A percentile compares a stretch with the other conserved stretches of the same genome.
These are phyloP conservation scores for Fonsecaea monophora DNA, from an alignment of 2,329 filamentous ascomycete species.

Conservation along the genomic window DNA sequence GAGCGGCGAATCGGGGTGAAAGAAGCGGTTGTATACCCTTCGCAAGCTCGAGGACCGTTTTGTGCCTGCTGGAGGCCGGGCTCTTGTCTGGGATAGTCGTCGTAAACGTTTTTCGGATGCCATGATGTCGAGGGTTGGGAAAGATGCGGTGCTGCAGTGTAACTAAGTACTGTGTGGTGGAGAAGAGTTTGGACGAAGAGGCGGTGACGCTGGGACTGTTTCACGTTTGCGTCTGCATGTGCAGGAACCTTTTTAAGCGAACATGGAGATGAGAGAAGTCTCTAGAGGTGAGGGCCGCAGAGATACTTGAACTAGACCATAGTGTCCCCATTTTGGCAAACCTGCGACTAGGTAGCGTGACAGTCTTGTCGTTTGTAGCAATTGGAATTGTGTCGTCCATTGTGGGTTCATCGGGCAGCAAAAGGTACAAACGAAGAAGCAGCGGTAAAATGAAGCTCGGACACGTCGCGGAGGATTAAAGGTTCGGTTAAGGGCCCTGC, in stretches of 20 bases:
- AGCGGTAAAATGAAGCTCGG: slow-evolving; percentile 15
- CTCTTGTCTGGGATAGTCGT: slow-evolving; percentile 31
- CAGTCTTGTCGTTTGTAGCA: slow-evolving; percentile 6
- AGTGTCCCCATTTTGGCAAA: slow-evolving; percentile 14
- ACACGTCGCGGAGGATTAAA: slow-evolving; percentile 35
- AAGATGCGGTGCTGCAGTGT: slow-evolving; percentile 12
- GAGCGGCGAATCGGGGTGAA: slow-evolving; percentile 22
- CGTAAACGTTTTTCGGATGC: slow-evolving; percentile 35
- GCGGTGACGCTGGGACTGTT: slow-evolving; percentile 27
- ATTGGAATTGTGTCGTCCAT: slow-evolving; percentile 7
- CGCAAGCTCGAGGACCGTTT: slow-evolving; percentile 35
- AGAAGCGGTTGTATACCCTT: slow-evolving; percentile 36
- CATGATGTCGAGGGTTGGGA: slow-evolving; percentile 21
- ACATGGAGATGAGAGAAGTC: slow-evolving; percentile 3
- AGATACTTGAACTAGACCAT: slow-evolving; percentile 14
- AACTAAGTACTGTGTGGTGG: slow-evolving; percentile 18
- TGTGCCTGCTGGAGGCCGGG: slow-evolving; percentile 23
- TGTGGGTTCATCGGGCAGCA: slow-evolving; percentile 33
- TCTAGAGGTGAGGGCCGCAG: background rate
- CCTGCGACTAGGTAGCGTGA: slow-evolving; percentile 13
- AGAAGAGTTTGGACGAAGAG: slow-evolving; percentile 10
- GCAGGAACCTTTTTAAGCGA: slow-evolving; percentile 24
- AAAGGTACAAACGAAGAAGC: slow-evolving; percentile 30
- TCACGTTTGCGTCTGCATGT: slow-evolving; percentile 17
- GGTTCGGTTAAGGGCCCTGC: slow-evolving; percentile 28